phyloP scores from a whole-genome alignment of 768 basidiomycete genomes.

The Suillus luteus region DNA sequence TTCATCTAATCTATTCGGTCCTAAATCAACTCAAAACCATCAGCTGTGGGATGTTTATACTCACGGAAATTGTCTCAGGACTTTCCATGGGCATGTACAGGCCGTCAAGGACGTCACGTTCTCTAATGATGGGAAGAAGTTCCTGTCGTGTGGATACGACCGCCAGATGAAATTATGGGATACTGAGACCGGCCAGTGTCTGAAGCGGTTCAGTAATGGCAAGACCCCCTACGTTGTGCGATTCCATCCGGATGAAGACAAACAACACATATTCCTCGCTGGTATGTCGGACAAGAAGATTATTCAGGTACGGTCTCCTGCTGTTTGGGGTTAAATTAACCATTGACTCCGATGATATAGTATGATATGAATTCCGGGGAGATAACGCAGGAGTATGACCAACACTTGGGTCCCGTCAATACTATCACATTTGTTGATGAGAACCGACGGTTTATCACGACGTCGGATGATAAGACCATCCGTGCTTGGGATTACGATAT shows the following conservation, averaged over 20 bases:
- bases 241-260: slow-evolving; percentile 96
- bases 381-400: slow-evolving; percentile 98
- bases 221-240: slow-evolving; percentile 95
- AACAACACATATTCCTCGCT: slow-evolving; percentile 93
- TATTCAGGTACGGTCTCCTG: slow-evolving; percentile 69
- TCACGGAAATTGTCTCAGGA: slow-evolving; percentile 93
- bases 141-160: slow-evolving; percentile 93
- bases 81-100: slow-evolving; percentile 95
- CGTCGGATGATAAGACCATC: slow-evolving; percentile 98
- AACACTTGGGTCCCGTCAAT: slow-evolving; percentile 97
- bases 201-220: slow-evolving; percentile 96
- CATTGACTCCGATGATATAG: slow-evolving; percentile 39
- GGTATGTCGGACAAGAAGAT: slow-evolving; percentile 99
- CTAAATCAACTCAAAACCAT: slow-evolving; percentile 14
- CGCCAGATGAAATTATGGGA: slow-evolving; percentile 99
- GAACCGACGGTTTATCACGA: slow-evolving; percentile 95
- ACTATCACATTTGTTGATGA: slow-evolving; percentile 99
- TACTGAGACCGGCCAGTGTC: slow-evolving; percentile 96
- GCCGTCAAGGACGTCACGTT: slow-evolving; percentile 97
- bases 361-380: slow-evolving; percentile 96
- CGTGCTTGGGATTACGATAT: slow-evolving; percentile 99
- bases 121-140: slow-evolving; percentile 87
- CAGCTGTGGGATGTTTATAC: slow-evolving; percentile 99
- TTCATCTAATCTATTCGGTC: neutral
- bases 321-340: slow-evolving; percentile 5